phyloP scores from a whole-genome alignment of 2,329 filamentous ascomycete species.

The Colletotrichum coccodes region DNA sequence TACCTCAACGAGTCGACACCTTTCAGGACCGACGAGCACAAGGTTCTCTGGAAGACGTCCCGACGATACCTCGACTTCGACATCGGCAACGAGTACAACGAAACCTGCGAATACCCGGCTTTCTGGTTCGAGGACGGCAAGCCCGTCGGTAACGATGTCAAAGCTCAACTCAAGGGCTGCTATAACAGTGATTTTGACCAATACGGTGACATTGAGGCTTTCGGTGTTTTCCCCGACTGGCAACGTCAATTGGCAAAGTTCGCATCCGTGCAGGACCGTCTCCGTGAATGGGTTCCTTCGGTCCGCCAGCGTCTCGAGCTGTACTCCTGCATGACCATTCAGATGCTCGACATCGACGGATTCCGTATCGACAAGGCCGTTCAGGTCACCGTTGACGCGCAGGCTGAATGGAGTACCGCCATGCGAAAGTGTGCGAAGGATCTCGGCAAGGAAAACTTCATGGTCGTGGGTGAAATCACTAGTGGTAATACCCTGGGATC shows the following conservation, averaged over 20 bases:
- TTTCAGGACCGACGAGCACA: constrained; percentile 64
- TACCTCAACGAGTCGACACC: constrained; percentile 68
- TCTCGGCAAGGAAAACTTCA: constrained; percentile 72
- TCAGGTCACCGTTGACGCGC: constrained; percentile 70
- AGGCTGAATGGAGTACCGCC: constrained; percentile 65
- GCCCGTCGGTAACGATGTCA: constrained; percentile 57
- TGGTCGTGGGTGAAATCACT: constrained; percentile 72
- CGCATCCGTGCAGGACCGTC: constrained; percentile 73
- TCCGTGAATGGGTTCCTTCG: constrained; percentile 70
- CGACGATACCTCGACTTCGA: constrained; percentile 68
- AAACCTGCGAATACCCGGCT: constrained; percentile 66
- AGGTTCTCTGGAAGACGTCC: constrained; percentile 64
- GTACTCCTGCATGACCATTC: constrained; percentile 72
- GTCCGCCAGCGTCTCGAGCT: constrained; percentile 67
- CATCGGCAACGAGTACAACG: constrained; percentile 62
- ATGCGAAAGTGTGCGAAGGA: constrained; percentile 66
- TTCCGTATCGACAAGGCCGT: constrained; percentile 75
- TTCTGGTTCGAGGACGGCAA: constrained; percentile 70
- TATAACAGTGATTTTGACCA: constrained; percentile 72
- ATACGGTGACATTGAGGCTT: constrained; percentile 72
- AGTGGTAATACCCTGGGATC: constrained; percentile 69
- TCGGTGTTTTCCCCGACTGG: constrained; percentile 72
- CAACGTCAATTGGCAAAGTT: constrained; percentile 73
- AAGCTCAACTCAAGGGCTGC: constrained; percentile 61
- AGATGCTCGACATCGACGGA: constrained; percentile 72